Evolutionary conservation across 805 yeast genomes (phyloP), one percentile per base, ranked within the genome.

Genomic region (Candida golubevii): DNA sequence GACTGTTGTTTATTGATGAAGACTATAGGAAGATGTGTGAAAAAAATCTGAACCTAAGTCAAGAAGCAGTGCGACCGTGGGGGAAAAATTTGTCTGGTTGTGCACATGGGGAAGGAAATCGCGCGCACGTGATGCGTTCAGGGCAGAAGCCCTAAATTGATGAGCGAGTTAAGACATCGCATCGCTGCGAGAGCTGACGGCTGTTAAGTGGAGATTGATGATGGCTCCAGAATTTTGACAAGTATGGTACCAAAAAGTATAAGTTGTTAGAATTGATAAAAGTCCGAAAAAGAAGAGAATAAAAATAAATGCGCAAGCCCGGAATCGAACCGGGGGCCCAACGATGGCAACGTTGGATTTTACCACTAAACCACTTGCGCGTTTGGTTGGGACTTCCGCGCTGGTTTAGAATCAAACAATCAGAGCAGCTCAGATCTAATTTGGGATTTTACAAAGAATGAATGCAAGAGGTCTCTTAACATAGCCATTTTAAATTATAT

Each of bases 1-100:
- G 72, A 66, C 69, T 74, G 69, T 68, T 70, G 58, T 53, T 58
- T 54, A 51, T 53, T 47, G 48, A 43, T 41, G 44, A 44, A 47
- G 47, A 40, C 47, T 44, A 48, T 36, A 47, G 49, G 40, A 46
- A 38, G 42, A 4, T 44, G 44, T 41, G 47, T 51, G 51, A 47
- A 51, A 53, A 50, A 46, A 41, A 46, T 44, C 49, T 42, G 42
- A 47, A 38, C 44, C 26, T 34, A 42, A 33, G 39, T 36, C 42
- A 40, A 41, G 46, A 42, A 31, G 37, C 40, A 11, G 51, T 35
- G 54, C 51, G 54, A 39, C 48, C 37, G 52, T 14, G 47, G 45
- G 32, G n/a, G 46, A 45, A 48, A 50, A 50, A 46, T 44, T 50
- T 50, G 48, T 35, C 29, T 28, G 42, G 36, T 37, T 44, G 44